Conservation (phyloP, 2,329 filamentous ascomycete species). For the Coleophoma cylindrospora region DNA sequence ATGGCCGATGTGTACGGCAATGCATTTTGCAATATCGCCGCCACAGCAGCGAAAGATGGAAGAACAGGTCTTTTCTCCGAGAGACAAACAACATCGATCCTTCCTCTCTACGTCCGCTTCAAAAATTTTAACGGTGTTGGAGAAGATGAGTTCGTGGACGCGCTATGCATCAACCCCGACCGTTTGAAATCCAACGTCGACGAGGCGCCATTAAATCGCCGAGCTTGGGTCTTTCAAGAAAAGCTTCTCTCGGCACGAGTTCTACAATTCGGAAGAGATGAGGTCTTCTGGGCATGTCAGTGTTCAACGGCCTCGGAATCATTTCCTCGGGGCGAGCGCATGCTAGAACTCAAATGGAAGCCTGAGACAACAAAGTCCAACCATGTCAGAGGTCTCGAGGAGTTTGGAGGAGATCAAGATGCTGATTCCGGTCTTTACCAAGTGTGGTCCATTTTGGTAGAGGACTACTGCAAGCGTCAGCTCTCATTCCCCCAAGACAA, state of each 20-base stretch:
- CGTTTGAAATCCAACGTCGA: background rate
- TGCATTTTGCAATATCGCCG: background rate
- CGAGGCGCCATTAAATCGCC: background rate
- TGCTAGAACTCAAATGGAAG: background rate
- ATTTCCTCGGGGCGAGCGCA: background rate
- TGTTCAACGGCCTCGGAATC: slow-evolving; percentile 29
- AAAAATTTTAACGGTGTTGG: too few relatives aligned
- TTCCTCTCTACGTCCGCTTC: background rate
- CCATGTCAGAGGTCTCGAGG: background rate
- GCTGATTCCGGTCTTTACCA: background rate
- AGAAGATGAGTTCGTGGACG: background rate
- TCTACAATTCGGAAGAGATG: background rate
- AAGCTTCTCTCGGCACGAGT: background rate
- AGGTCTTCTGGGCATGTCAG: slow-evolving; percentile 30
- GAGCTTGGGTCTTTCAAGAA: slow-evolving; percentile 3
- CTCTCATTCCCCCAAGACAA: background rate
- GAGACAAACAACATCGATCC: background rate
- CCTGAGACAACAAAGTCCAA: background rate
- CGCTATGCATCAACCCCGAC: background rate
- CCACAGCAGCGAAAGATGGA: background rate
- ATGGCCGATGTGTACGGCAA: background rate
- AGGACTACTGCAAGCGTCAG: background rate
- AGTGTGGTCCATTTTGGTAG: background rate
- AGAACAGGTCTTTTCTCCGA: background rate
- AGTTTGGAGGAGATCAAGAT: background rate